Evolutionary conservation across 306 rosid species (phyloP).

Genomic region (Heteromeles arbutifolia): DNA sequence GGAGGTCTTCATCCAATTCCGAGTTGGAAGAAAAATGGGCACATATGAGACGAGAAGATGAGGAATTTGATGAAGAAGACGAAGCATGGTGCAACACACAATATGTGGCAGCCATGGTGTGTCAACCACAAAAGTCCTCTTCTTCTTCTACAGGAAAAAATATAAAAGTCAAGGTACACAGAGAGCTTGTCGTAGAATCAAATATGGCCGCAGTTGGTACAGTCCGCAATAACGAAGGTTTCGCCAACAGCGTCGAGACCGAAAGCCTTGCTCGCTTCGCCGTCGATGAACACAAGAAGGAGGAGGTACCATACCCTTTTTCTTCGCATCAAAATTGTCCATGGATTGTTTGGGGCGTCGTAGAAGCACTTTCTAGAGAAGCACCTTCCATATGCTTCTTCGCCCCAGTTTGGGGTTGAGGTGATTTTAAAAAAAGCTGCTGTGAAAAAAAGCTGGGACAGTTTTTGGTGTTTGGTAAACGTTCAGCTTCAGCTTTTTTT

Average conservation of each 20-base stretch:
- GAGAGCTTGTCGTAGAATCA: neutral
- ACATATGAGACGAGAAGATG: no score
- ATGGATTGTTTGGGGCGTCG: neutral
- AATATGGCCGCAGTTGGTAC: slow-evolving; percentile 23
- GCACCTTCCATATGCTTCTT: neutral
- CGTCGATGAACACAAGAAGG: slow-evolving; percentile 68
- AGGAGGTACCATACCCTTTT: slow-evolving; percentile 33
- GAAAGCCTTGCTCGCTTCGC: slow-evolving; percentile 77
- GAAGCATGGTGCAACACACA: no score
- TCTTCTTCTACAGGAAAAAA: neutral
- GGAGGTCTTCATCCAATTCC: no score
- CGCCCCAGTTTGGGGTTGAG: no score
- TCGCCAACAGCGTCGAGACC: slow-evolving; percentile 26
- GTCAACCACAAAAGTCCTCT: neutral
- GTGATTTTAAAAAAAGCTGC: no score
- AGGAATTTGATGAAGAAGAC: no score
- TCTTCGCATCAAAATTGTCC: neutral
- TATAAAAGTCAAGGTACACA: neutral
- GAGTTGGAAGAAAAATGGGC: no score
- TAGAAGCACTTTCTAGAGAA: neutral
- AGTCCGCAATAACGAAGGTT: neutral
- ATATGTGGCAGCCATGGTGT: no score
- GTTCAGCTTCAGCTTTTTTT: no score
- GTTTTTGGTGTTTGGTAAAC: no score
- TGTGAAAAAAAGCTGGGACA: no score